Evolutionary conservation across 306 rosid species (phyloP), one percentile per base, ranked within the genome.

Genomic region (Glycine soja): DNA sequence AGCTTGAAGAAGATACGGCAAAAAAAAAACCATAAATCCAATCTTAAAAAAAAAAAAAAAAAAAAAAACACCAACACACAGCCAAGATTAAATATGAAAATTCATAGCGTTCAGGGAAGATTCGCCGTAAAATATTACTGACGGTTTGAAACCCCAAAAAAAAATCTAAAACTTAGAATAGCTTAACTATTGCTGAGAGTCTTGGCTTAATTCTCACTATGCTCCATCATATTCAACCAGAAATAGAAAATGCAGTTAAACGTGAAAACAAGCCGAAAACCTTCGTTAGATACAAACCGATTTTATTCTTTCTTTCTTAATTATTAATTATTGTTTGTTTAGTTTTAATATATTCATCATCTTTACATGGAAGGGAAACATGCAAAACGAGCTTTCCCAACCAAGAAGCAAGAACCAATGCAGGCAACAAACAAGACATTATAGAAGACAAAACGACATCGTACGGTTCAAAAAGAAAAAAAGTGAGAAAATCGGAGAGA

Each of bases 341-440:
- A 36, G 40, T 36, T 3, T 36, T 36, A 36, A 36, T 36, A 36
- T 36, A 36, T 36, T 36, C 40, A 36, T 36, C 3, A 36, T 36
- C 40, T 36, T 36, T 36, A 36, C 40, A 24, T 24, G 4, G 38
- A 34, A 34, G 38, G 4, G 4, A 34, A 34, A 34, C 38, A 38
- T 4, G 43, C 43, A 38, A 38, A 38, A 38, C 43, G 1, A 38
- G 43, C 7, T 5, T 38, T 38, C 43, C 43, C 6, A 38, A 34
- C 38, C 30, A 24, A 24, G 30, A 24, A 24, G 30, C 30, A 24
- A 38, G 43, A 38, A 38, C 43, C 16, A 75, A 80, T 80, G 87
- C 63, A 45, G 71, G 45, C 32, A 69, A 16, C 1, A 16, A n/a
- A 70, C 14, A 45, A 16, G 36, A 51, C 32, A 67, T 3, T 24